Percentiles rank a stretch among this genome's conserved stretches.
Conservation (phyloP, 83 land plant genomes). For the Picea mariana region DNA sequence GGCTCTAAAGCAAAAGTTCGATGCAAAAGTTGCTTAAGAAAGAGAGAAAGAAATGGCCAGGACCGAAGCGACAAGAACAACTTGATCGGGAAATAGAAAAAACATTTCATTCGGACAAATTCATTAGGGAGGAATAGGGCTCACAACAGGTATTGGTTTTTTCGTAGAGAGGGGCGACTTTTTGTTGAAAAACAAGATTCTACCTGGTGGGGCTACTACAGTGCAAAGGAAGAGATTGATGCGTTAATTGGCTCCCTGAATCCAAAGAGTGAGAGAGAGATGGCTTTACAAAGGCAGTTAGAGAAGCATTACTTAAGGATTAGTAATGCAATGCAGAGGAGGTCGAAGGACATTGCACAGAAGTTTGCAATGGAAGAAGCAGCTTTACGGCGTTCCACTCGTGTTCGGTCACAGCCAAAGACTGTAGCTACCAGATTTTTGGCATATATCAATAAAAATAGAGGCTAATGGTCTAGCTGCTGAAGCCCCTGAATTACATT, state of each 20-base stretch:
- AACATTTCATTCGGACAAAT: slow-evolving; percentile 59
- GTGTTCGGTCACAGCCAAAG: slow-evolving; percentile 72
- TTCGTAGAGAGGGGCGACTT: slow-evolving; percentile 78
- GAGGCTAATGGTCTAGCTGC: slow-evolving; percentile 1
- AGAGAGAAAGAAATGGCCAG: slow-evolving; percentile 32
- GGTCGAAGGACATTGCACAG: slow-evolving; percentile 61
- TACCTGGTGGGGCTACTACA: slow-evolving; percentile 79
- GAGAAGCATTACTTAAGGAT: slow-evolving; percentile 61
- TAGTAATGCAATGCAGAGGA: slow-evolving; percentile 69
- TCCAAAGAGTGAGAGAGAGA: slow-evolving; percentile 85
- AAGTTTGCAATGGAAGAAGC: slow-evolving; percentile 53
- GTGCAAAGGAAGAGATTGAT: slow-evolving; percentile 92
- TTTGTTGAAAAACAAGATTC: slow-evolving; percentile 84
- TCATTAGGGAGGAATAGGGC: slow-evolving; percentile 80
- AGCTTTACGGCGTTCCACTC: slow-evolving; percentile 69
- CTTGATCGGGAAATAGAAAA: slow-evolving; percentile 74
- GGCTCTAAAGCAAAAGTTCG: slow-evolving; percentile 30
- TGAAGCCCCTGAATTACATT: no score
- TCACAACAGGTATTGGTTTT: slow-evolving; percentile 91
- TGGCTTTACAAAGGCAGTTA: slow-evolving; percentile 70
- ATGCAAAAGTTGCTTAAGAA: slow-evolving; percentile 31
- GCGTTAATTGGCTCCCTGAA: slow-evolving; percentile 77
- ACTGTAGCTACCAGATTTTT: slow-evolving; percentile 57
- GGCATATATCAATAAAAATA: slow-evolving; percentile 59
- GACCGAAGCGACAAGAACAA: slow-evolving; percentile 60